Conservation (phyloP, 352 stramenopile genomes). For the Phytophthora cactorum region DNA sequence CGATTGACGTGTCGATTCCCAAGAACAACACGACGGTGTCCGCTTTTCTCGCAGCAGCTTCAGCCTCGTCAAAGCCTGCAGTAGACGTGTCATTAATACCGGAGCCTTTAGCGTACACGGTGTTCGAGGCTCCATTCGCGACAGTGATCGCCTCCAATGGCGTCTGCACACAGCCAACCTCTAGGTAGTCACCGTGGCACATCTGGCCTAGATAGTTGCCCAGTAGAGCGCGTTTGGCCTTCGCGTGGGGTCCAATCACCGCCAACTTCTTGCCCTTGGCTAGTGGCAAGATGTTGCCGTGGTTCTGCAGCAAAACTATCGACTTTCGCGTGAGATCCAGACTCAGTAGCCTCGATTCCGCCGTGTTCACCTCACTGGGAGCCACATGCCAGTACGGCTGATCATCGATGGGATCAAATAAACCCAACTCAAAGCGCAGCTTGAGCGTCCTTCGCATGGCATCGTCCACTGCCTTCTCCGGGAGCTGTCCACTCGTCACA, state of each 20-base stretch:
- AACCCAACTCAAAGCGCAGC: constrained; percentile 91
- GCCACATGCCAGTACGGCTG: constrained; percentile 83
- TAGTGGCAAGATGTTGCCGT: constrained; percentile 72
- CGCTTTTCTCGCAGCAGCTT: constrained; percentile 41
- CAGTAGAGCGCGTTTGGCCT: constrained; percentile 61
- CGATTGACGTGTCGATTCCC: constrained; percentile 84
- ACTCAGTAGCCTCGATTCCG: constrained; percentile 63
- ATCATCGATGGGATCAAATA: constrained; percentile 91
- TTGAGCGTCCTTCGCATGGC: constrained; percentile 73
- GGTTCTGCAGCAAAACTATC: constrained; percentile 95
- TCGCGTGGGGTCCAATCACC: constrained; percentile 85
- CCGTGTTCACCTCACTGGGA: constrained; percentile 77
- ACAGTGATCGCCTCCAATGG: constrained; percentile 68
- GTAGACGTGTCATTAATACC: constrained; percentile 75
- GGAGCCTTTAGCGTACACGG: constrained; percentile 44
- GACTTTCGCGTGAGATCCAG: constrained; percentile 83
- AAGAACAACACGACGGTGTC: constrained; percentile 82
- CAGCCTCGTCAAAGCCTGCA: constrained; percentile 53
- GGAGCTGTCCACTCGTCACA: constrained; percentile 53
- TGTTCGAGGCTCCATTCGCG: constrained; percentile 54
- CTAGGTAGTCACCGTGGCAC: constrained; percentile 73
- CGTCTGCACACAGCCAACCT: constrained; percentile 72
- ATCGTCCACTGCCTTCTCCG: constrained; percentile 62
- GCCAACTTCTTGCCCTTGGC: constrained; percentile 55
- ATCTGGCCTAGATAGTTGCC: constrained; percentile 91